Percentiles rank a stretch among this genome's conserved stretches.
Evolutionary conservation across 1,284 basidiomycete species (phyloP).

Genomic region (Volvariella surrecta): DNA sequence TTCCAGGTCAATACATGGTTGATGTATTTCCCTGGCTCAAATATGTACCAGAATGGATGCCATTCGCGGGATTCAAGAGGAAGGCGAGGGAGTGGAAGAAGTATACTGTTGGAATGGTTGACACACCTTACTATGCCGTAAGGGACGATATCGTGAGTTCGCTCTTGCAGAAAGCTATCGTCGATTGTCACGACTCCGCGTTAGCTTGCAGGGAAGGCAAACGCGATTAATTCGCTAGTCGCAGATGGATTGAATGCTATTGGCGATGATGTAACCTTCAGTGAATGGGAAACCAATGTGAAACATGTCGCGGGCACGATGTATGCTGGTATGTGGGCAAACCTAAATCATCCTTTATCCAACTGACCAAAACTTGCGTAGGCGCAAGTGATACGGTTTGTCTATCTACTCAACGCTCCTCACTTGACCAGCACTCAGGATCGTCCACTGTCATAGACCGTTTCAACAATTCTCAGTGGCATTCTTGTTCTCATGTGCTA

Average conservation of each 20-base stretch:
- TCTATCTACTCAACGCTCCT: neutral
- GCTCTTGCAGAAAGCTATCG: neutral
- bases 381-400: slow-evolving; percentile 8
- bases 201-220: neutral
- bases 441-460: slow-evolving; percentile 27
- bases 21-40: slow-evolving; percentile 16
- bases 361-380: neutral
- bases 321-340: too few species aligned
- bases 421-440: neutral
- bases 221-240: too few species aligned
- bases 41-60: slow-evolving; percentile 33
- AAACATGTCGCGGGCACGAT: too few species aligned
- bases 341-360: too few species aligned
- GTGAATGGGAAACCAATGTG: too few species aligned
- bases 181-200: slow-evolving; percentile 2
- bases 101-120: slow-evolving; percentile 13
- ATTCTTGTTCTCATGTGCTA: slow-evolving; percentile 25
- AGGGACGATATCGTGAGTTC: slow-evolving; percentile 6
- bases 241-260: too few species aligned
- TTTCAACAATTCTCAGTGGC: slow-evolving; percentile 35
- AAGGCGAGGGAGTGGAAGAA: slow-evolving; percentile 24
- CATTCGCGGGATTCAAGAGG: slow-evolving; percentile 31
- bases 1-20: slow-evolving; percentile 12
- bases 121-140: slow-evolving; percentile 23
- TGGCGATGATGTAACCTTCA: too few species aligned